Base-by-base conservation (phyloP, 176 grass and related monocot genomes). In the maize (Zea mays) region DNA sequence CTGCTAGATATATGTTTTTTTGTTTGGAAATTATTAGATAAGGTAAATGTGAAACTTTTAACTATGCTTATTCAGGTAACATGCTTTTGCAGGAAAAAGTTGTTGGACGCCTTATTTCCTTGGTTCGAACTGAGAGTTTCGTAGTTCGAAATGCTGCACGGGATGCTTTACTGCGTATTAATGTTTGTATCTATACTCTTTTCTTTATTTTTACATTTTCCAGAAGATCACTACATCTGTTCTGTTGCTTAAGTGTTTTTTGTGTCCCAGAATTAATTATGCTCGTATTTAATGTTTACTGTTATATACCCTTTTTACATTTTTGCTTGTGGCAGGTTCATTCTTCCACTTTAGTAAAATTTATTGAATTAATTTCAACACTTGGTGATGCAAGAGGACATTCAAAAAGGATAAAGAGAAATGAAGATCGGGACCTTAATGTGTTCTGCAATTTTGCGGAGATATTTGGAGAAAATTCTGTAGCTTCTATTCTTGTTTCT, bases 81-180 rank as follows among this genome's bases (percentile, higher is more conserved):
- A 34, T 50, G 44, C 2, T 76, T 81, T 75, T 90, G 74, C 87
- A 94, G 91, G 95, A 92, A 41, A 82, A 85, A 36, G 17, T 94
- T 77, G 83, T 94, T 71, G 79, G 80, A 5, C 36, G 43, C 60
- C 82, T 98, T 80, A 82, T 94, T 82, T 86, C 82, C 56, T 71
- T 98, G 69, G 86, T 92, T 67, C 72, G 87, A 74, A 86, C 72
- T 69, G 91, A 90, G 71, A 98, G 90, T 74, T 59, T 66, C 2
- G 77, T 86, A 67, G 82, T 98, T 62, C 86, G 95, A 86, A 90
- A 94, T 90, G 91, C 83, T 7, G 79, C 91, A 72, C 86, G 85
- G 77, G 91, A 92, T 79, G 78, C 82, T 77, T 38, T 98, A 46
- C 82, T 94, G 47, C 57, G 69, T 71, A 72, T 92, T 67, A 88